phyloP scores from a whole-genome alignment of 2,329 filamentous ascomycete species.

The Ceratocystis variospora region DNA sequence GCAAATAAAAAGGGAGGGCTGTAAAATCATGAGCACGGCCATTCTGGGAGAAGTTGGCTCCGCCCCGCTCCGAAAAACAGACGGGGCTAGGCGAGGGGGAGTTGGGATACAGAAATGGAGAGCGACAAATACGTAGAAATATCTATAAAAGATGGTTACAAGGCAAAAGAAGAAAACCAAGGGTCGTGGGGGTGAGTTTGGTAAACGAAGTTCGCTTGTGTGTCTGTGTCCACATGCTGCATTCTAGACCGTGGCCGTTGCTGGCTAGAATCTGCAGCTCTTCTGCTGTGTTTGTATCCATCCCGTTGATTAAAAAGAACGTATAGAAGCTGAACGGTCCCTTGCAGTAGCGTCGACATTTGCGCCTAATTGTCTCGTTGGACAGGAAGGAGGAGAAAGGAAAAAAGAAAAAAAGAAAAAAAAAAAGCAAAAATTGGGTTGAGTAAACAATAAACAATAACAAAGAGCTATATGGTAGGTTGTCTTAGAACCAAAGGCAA shows the following conservation, averaged over 20 bases:
- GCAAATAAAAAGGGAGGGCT: neutral
- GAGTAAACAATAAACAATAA: slow-evolving; percentile 1
- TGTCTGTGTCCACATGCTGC: neutral
- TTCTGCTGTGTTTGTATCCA: neutral
- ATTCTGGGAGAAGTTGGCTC: neutral
- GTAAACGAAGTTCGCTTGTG: neutral
- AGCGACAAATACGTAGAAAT: neutral
- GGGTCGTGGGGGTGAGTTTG: neutral
- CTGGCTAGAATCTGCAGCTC: neutral
- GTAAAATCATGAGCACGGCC: neutral
- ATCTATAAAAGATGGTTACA: neutral
- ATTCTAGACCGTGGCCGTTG: slow-evolving; percentile 1
- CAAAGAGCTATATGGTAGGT: neutral
- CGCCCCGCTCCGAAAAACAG: neutral
- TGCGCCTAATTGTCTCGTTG: neutral
- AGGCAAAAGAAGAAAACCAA: neutral
- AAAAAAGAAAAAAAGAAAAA: neutral
- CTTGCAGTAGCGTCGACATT: neutral
- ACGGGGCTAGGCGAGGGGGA: neutral
- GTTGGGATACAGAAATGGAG: neutral
- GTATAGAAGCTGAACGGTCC: neutral
- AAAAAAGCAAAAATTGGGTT: neutral
- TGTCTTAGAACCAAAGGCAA: neutral
- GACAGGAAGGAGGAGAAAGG: neutral
- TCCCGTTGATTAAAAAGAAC: neutral